A percentile compares a stretch with the other conserved stretches of the same genome.
Evolutionary conservation across 257 asterid species (phyloP).

Genomic region (Ilex aquifolium): DNA sequence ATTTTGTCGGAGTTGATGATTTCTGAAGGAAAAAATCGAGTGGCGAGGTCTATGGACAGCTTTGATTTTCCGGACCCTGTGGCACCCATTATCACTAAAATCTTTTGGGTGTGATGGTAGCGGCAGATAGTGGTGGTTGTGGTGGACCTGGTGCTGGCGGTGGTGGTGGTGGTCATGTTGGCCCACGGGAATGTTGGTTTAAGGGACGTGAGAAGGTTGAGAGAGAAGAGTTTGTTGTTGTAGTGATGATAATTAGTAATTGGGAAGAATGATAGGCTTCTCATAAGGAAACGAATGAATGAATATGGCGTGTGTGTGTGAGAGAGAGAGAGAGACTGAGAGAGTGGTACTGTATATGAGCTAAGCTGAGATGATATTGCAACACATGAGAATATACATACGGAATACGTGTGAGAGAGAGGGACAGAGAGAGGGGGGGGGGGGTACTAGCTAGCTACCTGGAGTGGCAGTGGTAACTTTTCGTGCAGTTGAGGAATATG

Average conservation of each 20-base stretch:
- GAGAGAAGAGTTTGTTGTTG: conserved; percentile 9
- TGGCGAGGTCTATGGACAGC: conserved; percentile 68
- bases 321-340: not conserved
- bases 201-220: not conserved
- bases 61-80: conserved; percentile 91
- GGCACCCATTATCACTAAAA: conserved; percentile 75
- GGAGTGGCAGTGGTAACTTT: no score
- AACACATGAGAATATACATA: no score
- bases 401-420: no score
- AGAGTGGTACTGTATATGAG: not conserved
- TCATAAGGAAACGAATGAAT: conserved; percentile 33
- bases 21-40: conserved; percentile 63
- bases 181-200: conserved; percentile 14
- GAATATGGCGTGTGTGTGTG: not conserved
- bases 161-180: conserved; percentile 18
- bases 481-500: no score
- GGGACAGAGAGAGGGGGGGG: no score
- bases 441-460: no score
- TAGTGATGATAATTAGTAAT: not conserved
- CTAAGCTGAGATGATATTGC: no score
- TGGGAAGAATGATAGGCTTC: conserved; percentile 21
- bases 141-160: no score
- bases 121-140: conserved; percentile 5
- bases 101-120: conserved; percentile 18
- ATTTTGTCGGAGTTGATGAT: conserved; percentile 87